Evolutionary conservation across 139 green algal genomes (phyloP), one percentile per base, ranked within the genome.

Genomic region (Picochlorum sp.): DNA sequence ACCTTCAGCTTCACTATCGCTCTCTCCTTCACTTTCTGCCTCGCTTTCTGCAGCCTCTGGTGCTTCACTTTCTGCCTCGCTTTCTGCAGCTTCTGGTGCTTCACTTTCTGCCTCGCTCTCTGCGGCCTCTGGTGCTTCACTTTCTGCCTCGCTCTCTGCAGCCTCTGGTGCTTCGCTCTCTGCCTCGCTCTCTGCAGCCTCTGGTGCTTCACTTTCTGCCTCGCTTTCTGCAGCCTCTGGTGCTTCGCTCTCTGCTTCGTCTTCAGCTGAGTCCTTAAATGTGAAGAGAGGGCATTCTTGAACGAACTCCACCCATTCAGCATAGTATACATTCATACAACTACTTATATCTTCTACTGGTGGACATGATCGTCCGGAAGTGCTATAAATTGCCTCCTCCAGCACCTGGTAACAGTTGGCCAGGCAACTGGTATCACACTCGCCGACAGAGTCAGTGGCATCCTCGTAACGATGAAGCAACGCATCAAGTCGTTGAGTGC

Each of bases 281-380:
- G 24, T 50, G 33, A 71, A 71, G 6, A 71, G 22, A 5, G 40
- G 51, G n/a, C 64, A 71, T 13, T 71, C 41, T 12, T 60, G 33
- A 4, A 59, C 64, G 53, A 56, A 66, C 16, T 51, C 36, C 16
- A 50, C n/a, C 64, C 64, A 71, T 25, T 59, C 36, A 10, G 28
- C 29, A 9, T 32, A 25, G 32, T 61, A 66, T 6, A 53, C 20
- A 52, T 65, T 49, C 55, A 59, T 51, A 47, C 65, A 72, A 13
- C 18, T 28, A 6, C 50, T 36, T 28, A 72, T 61, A 35, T 72
- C 47, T 20, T 33, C 32, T n/a, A 64, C 53, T 20, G 33, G 9
- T 5, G 65, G 65, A 56, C 65, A 72, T 18, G 67, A 2, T 22
- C 40, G 31, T 9, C 33, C 33, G 7, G 49, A 30, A 22, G 55